Evolutionary conservation across 1,284 basidiomycete genomes (phyloP), one percentile per base, ranked within the genome.

Genomic region (Boletus hoseneyae): DNA sequence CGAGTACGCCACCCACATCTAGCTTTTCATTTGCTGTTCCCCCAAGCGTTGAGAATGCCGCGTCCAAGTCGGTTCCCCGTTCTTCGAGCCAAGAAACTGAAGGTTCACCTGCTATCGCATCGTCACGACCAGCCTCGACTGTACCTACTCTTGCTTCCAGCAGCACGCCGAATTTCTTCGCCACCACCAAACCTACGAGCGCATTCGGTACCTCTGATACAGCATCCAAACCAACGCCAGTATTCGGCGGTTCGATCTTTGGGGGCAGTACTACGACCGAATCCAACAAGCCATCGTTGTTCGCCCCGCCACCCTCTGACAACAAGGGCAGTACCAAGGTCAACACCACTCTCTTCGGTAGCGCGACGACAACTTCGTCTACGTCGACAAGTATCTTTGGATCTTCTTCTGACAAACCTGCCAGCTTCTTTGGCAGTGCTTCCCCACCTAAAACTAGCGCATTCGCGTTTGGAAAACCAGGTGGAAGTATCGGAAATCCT

Each of bases 401-500:
- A 25, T 41, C 60, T 23, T 50, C 58, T 10, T 52, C 63, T 6
- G 60, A 70, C 15, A 69, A 64, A 41, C 46, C 65, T 34, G 44
- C 35, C 29, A 58, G 60, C 52, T 48, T 55, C 15, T 74, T 76
- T 47, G 67, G 66, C 29, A 61, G 56, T 27, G 66, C 63, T 39
- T 58, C 64, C 15, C 53, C 53, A 6, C 53, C 66, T 1, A 68
- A 62, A 53, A 40, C 55, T 15, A 23, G 48, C 10, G 29, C 52
- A 1, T 67, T 67, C 45, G 29, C 53, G 6, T 68, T 70, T 32
- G 65, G 65, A 39, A 70, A 67, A 41, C 52, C 61, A 13, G 63
- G 64, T 12, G 79, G 79, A 44, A 79, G 72, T 57, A 71, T 82
- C 32, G 80, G 82, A 5, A 81, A 79, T 56, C 76, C 80, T 4